Conservation (phyloP, 2,329 filamentous ascomycete genomes). For the Phaeoacremonium minimum region DNA sequence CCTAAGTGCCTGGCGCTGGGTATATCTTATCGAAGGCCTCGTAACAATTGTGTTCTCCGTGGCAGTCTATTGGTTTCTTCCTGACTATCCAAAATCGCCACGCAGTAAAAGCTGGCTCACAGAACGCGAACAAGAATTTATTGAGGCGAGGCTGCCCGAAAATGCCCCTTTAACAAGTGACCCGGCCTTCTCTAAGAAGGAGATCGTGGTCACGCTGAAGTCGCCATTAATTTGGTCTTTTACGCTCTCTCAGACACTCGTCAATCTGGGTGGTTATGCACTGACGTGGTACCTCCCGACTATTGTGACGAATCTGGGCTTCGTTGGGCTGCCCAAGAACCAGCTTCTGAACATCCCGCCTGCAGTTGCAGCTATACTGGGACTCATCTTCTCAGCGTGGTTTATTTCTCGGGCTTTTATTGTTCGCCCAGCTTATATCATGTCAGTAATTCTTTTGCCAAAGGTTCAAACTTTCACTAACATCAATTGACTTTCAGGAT, state of each 20-base stretch:
- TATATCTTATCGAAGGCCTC: constrained; percentile 39
- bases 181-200: constrained; percentile 24
- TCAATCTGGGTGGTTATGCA: constrained; percentile 35
- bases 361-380: constrained; percentile 32
- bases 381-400: constrained; percentile 31
- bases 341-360: constrained; percentile 41
- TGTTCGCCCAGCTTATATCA: constrained; percentile 31
- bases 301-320: constrained; percentile 34
- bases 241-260: constrained; percentile 19
- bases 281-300: constrained; percentile 36
- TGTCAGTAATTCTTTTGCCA: constrained; percentile 16
- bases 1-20: constrained; percentile 23
- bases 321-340: constrained; percentile 34
- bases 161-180: constrained; percentile 32
- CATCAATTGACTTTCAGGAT: constrained; percentile 11
- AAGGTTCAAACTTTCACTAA: background rate
- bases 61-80: constrained; percentile 31
- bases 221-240: constrained; percentile 16
- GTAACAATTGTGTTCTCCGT: constrained; percentile 32
- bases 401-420: constrained; percentile 29
- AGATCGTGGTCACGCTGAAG: constrained; percentile 26
- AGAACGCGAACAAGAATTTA: constrained; percentile 30
- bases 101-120: constrained; percentile 30
- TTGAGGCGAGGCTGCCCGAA: constrained; percentile 29
- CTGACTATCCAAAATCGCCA: constrained; percentile 33